Percentiles rank a stretch among this genome's conserved stretches.
phyloP scores from a whole-genome alignment of 2,329 filamentous ascomycete species.

The Fusarium sp. region DNA sequence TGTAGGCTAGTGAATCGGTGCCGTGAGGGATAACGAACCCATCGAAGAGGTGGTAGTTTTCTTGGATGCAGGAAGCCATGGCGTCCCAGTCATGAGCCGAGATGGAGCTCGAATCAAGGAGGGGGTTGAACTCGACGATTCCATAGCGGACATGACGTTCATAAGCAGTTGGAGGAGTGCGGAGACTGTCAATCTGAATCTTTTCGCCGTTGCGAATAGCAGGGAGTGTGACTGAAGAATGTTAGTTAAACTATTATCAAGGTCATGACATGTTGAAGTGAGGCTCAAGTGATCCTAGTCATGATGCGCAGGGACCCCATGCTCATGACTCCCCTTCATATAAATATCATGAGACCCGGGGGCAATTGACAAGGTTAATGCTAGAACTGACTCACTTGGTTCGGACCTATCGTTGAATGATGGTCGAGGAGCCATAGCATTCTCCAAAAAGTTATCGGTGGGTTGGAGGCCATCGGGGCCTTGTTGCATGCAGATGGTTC shows the following conservation, averaged over 20 bases:
- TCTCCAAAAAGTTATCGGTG: constrained; percentile 82
- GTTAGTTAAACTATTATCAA: constrained; percentile 1
- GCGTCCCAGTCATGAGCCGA: constrained; percentile 87
- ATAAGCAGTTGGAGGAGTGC: constrained; percentile 85
- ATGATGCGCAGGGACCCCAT: background rate
- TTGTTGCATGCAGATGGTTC: constrained; percentile 91
- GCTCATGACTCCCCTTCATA: background rate
- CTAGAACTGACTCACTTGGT: constrained; percentile 38
- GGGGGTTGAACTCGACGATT: constrained; percentile 84
- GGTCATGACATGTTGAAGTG: background rate
- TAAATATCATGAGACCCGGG: background rate
- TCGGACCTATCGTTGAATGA: constrained; percentile 80
- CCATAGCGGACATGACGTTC: constrained; percentile 85
- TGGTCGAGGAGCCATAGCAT: constrained; percentile 83
- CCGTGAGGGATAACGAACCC: constrained; percentile 93
- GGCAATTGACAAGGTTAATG: background rate
- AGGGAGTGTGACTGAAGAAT: constrained; percentile 58
- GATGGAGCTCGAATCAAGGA: constrained; percentile 92
- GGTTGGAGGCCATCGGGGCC: constrained; percentile 85
- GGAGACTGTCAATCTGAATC: constrained; percentile 72
- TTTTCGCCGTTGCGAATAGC: constrained; percentile 64
- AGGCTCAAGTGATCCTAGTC: background rate
- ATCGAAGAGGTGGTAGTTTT: constrained; percentile 90
- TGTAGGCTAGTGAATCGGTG: constrained; percentile 91
- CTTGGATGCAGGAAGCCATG: constrained; percentile 81